Conservation (phyloP, 2,329 filamentous ascomycete species). For the Lithohypha guttulata region DNA sequence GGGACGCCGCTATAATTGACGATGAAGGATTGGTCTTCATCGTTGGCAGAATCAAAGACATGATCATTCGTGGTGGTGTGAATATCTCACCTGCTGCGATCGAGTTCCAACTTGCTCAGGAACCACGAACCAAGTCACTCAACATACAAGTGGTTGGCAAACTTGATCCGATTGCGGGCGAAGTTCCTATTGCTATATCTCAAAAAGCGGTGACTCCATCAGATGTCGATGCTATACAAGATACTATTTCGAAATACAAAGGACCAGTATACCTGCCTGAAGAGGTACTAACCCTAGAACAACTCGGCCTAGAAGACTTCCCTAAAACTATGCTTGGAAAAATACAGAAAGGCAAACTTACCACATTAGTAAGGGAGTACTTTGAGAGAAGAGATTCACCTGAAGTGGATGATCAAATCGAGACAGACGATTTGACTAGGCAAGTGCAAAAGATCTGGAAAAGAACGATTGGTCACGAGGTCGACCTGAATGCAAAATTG, state of each 20-base stretch:
- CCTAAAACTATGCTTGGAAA: conserved; percentile 5
- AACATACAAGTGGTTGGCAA: conserved; percentile 75
- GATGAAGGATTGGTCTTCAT: conserved; percentile 68
- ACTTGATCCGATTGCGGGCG: conserved; percentile 72
- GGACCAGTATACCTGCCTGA: conserved; percentile 10
- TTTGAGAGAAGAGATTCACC: neutral
- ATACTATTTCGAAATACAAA: conserved; percentile 37
- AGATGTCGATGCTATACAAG: conserved; percentile 51
- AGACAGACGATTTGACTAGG: conserved; percentile 3
- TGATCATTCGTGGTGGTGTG: conserved; percentile 88
- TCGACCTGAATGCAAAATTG: conserved; percentile 1
- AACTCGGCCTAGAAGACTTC: conserved; percentile 1
- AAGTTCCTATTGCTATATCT: conserved; percentile 72
- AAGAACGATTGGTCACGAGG: conserved; percentile 2
- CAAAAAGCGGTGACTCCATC: conserved; percentile 37
- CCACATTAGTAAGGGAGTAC: neutral
- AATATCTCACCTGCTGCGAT: conserved; percentile 91
- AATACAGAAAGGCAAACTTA: neutral
- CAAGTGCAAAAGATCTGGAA: conserved; percentile 6
- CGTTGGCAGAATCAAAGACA: conserved; percentile 56
- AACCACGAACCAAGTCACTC: conserved; percentile 46
- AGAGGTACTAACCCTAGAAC: conserved; percentile 3
- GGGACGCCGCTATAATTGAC: conserved; percentile 79
- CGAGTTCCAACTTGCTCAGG: conserved; percentile 70
- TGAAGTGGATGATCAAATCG: neutral